phyloP scores from a whole-genome alignment of 208 protist species.

The Ichthyophonus hoferi region DNA sequence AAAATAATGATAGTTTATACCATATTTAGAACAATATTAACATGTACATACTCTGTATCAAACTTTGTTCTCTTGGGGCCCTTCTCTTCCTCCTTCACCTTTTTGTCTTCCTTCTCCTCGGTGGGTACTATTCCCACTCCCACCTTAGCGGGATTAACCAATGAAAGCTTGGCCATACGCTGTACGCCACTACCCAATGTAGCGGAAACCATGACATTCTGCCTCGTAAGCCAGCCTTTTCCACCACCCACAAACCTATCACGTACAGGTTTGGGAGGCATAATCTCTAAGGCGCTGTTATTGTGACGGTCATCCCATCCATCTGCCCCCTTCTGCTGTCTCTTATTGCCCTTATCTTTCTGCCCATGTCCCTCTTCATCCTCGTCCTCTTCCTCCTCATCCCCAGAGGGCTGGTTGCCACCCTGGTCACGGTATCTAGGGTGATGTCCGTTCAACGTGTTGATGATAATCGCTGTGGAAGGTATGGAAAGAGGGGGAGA shows the following conservation, averaged over 20 bases:
- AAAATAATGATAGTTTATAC: too few species aligned
- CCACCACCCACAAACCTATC: neutral
- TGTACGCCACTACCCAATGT: conserved; percentile 92
- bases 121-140: too few species aligned
- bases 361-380: neutral
- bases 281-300: neutral
- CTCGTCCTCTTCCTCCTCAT: neutral
- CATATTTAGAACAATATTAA: too few species aligned
- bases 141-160: conserved; percentile 74
- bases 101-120: too few species aligned
- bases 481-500: too few species aligned
- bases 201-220: conserved; percentile 92
- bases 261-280: neutral
- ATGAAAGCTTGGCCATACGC: conserved; percentile 78
- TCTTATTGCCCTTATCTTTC: neutral
- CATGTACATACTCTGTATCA: too few species aligned
- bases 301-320: neutral
- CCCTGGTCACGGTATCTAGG: neutral
- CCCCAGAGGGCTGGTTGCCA: conserved; percentile 81
- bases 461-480: neutral
- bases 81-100: too few species aligned
- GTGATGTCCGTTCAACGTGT: conserved; percentile 7
- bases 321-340: neutral
- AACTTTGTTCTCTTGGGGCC: too few species aligned
- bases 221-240: neutral